Base-by-base conservation (phyloP, 192 early-diverging fungal genomes). In the Coemansia sp. region DNA sequence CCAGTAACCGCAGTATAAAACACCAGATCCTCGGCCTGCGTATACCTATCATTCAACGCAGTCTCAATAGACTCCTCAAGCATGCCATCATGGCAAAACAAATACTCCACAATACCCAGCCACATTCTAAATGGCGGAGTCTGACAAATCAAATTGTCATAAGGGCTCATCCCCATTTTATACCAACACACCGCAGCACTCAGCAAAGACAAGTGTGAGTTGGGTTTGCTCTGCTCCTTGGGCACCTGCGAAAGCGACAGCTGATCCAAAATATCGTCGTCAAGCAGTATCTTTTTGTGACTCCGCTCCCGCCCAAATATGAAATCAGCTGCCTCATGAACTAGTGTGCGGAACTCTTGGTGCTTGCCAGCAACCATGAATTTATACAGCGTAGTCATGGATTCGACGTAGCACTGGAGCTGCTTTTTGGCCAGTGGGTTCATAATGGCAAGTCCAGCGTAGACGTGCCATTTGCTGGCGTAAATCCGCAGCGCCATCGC, bases 171-270 rank as follows among this genome's bases (percentile, higher is more conserved):
- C 20, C 79, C 71, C 71, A 96, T 87, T 7, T 79, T 81, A 79
- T 93, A 87, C 97, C 97, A 99, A 71, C 95, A 97, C 68, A 97
- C 97, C 1, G 89, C 97, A 74, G 97, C 97, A 47, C 95, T 92
- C 43, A 99, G 78, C 27, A 99, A 75, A 5, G 96, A 98, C 38
- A 99, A 78, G 68, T 99, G 97, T 3, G 96, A 98, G 74, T 99
- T 99, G 18, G 91, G 89, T 58, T 77, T 80, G 65, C 90, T 86
- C 71, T 88, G 68, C 10, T 89, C 85, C 71, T 86, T 88, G 1
- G 92, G 90, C n/a, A 94, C 89, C 64, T 80, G 89, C 22, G 95
- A 93, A 6, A 98, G 85, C 15, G 95, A 95, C 64, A 93, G 94
- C 72, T 94, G 86, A 46, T 98, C 94, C 33, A 98, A 78, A 12